These are phyloP conservation scores for Bipolaris zeicola DNA, from an alignment of 2,329 filamentous ascomycete species.

Conservation along the genomic window DNA sequence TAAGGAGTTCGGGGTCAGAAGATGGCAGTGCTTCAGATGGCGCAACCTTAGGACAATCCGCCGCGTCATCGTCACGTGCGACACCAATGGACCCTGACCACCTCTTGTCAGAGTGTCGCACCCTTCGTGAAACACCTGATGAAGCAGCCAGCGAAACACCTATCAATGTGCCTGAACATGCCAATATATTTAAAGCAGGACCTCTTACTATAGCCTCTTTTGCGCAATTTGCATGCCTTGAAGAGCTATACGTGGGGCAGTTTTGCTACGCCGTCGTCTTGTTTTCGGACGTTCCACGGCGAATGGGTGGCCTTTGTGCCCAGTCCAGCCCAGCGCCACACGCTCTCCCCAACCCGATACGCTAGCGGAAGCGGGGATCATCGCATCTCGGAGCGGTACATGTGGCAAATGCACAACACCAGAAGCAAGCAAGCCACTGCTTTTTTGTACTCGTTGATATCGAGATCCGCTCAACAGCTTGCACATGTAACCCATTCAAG, in stretches of 20 bases:
- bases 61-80: slow-evolving; percentile 21
- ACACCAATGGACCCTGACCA: slow-evolving; percentile 7
- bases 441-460: not conserved
- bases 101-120: slow-evolving; percentile 13
- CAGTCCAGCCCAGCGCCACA: too few species aligned
- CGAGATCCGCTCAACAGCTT: too few species aligned
- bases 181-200: not conserved
- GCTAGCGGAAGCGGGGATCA: not conserved
- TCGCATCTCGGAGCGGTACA: not conserved
- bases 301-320: not conserved
- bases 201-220: not conserved
- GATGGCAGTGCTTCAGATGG: slow-evolving; percentile 18
- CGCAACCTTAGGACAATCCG: slow-evolving; percentile 9
- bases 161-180: not conserved
- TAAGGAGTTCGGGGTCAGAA: slow-evolving; percentile 18
- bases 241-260: not conserved
- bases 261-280: not conserved
- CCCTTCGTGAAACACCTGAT: slow-evolving; percentile 12
- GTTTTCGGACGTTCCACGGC: not conserved
- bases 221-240: not conserved
- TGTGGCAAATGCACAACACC: not conserved
- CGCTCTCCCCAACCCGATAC: not conserved
- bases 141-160: slow-evolving; percentile 1
- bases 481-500: not conserved
- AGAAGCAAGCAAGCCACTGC: not conserved